Evolutionary conservation across 2,329 filamentous ascomycete genomes (phyloP).

Genomic region (Ophiocordyceps unilateralis): DNA sequence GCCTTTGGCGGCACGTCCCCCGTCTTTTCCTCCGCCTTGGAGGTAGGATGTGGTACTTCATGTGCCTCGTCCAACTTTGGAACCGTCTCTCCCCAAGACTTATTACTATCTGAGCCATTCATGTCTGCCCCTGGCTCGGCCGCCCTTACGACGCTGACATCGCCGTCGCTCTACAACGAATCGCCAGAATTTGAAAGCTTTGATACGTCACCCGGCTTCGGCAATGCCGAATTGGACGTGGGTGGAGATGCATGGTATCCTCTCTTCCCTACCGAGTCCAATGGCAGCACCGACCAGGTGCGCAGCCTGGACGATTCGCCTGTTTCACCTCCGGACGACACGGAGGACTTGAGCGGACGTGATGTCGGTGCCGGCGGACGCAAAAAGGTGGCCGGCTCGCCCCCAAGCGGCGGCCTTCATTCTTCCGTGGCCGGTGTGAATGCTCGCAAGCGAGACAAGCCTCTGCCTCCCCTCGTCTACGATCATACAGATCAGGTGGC

Average conservation of each 20-base stretch:
- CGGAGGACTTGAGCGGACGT: conserved; percentile 24
- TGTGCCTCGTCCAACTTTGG: conserved; percentile 37
- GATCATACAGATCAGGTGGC: conserved; percentile 65
- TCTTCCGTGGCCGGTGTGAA: conserved; percentile 54
- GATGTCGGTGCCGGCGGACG: conserved; percentile 20
- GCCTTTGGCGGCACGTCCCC: conserved; percentile 34
- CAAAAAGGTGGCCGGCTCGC: conserved; percentile 30
- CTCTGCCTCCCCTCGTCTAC: conserved; percentile 60
- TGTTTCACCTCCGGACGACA: conserved; percentile 25
- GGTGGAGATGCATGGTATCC: conserved; percentile 49
- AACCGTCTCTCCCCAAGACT: conserved; percentile 73
- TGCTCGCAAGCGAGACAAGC: conserved; percentile 63
- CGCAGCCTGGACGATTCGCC: conserved; percentile 23
- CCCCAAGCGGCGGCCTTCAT: conserved; percentile 33
- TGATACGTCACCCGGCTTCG: conserved; percentile 65
- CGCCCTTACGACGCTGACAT: conserved; percentile 69
- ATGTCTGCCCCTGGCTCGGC: conserved; percentile 68
- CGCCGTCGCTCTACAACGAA: conserved; percentile 61
- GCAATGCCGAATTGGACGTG: conserved; percentile 35
- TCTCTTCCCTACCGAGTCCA: conserved; percentile 44
- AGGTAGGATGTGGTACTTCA: conserved; percentile 27
- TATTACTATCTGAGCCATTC: conserved; percentile 51
- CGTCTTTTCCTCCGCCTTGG: conserved; percentile 32
- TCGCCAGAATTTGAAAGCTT: conserved; percentile 62
- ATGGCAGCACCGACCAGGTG: conserved; percentile 8